Evolutionary conservation across 176 grass and related monocot genomes (phyloP), one percentile per base, ranked within the genome.

Genomic region (Juncus effusus): DNA sequence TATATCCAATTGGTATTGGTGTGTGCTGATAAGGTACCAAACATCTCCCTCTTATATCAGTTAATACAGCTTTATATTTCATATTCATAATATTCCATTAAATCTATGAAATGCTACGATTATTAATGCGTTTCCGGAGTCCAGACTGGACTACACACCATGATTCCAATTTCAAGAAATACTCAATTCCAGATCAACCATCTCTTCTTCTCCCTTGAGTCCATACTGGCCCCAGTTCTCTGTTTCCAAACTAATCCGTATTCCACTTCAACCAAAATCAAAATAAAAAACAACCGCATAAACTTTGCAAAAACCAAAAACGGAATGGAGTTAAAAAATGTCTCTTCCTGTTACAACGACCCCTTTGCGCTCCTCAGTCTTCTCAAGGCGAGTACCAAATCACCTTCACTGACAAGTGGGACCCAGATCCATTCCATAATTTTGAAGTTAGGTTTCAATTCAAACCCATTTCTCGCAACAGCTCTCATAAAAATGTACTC

Each of bases 401-500:
- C 40, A 28, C 4, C 7, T 59, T 70, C 51, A 40, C 54, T 72
- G 54, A 59, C 53, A 72, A 5, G 54, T 58, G 54, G 68, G 54
- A 16, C 54, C 54, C 68, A 72, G 40, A 40, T 12, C 39, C 68
- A 72, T 72, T 72, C 54, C 0, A 38, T 58, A 6, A 55, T 35
- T 47, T 5, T 59, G 10, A 72, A 72, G 13, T 14, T 72, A 10
- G 68, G 68, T 72, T 45, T 42, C 38, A 45, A 42, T 41, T 39
- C 54, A 42, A 72, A 59, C 38, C 37, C 54, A 35, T 72, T 42
- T 36, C n/a, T 72, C 11, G 52, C 68, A 59, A 72, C 68, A 72
- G 63, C 64, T 60, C 63, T 67, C 2, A 68, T 50, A 0, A 44
- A 1, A 15, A 3, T 84, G 0, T 95, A 95, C 5, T 62, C 75